A percentile compares a stretch with the other conserved stretches of the same genome.
Conservation (phyloP, 2,329 filamentous ascomycete species). For the Botryosphaeria agaves region DNA sequence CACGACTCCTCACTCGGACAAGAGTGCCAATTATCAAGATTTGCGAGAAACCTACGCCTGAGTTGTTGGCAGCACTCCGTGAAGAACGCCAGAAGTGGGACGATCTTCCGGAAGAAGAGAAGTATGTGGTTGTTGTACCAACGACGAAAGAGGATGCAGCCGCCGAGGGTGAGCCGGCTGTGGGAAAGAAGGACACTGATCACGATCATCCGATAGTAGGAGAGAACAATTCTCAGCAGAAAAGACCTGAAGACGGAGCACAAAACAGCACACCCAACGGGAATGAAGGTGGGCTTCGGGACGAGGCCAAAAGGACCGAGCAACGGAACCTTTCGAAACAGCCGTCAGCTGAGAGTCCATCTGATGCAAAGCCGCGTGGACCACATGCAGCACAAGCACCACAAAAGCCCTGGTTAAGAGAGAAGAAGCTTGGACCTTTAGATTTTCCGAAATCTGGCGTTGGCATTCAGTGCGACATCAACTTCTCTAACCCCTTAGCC, state of each 20-base stretch:
- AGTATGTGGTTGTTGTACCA: conserved; percentile 12
- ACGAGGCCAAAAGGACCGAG: neutral
- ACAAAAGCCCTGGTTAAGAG: conserved; percentile 22
- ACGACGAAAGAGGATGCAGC: neutral
- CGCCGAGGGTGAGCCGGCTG: neutral
- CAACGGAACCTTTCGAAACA: too few species aligned
- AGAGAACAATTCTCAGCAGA: neutral
- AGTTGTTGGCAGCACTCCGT: conserved; percentile 42
- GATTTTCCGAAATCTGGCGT: conserved; percentile 63
- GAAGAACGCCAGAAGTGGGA: conserved; percentile 60
- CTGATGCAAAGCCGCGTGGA: neutral
- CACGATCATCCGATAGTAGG: neutral
- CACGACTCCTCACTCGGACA: conserved; percentile 59
- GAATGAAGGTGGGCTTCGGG: neutral
- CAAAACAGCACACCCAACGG: neutral
- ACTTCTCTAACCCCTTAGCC: conserved; percentile 71
- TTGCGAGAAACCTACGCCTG: conserved; percentile 49
- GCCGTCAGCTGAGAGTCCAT: neutral
- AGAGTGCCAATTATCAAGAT: conserved; percentile 79
- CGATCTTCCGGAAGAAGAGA: conserved; percentile 27
- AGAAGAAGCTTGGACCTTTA: conserved; percentile 33
- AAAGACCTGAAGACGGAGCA: neutral
- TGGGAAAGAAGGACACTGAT: neutral
- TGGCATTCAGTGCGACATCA: conserved; percentile 84
- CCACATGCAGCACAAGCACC: too few species aligned